These are phyloP conservation scores for Boletus sp. DNA, from an alignment of 1,284 basidiomycete species.

Conservation along the genomic window DNA sequence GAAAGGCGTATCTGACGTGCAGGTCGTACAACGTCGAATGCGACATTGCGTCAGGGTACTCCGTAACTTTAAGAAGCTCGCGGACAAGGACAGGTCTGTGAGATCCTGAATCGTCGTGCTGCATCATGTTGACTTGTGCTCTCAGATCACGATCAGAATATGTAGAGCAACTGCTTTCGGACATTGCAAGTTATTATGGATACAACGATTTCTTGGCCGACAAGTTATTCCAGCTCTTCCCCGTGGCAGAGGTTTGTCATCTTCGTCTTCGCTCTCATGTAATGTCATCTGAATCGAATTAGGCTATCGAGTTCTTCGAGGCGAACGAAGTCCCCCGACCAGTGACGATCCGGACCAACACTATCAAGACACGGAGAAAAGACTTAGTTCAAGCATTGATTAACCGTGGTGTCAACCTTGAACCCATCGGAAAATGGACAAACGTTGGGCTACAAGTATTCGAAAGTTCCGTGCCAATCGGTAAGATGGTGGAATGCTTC, in stretches of 20 bases:
- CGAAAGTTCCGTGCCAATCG: constrained; percentile 93
- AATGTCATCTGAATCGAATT: constrained; percentile 8
- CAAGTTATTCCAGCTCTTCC: constrained; percentile 93
- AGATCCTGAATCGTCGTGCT: constrained; percentile 9
- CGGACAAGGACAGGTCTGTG: constrained; percentile 69
- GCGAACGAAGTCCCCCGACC: constrained; percentile 95
- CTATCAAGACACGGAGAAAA: constrained; percentile 86
- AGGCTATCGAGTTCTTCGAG: constrained; percentile 98
- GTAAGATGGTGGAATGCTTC: constrained; percentile 34
- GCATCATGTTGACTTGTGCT: constrained; percentile 16
- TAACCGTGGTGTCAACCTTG: constrained; percentile 94
- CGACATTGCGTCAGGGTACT: constrained; percentile 83
- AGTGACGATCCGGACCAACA: constrained; percentile 98
- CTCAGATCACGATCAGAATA: constrained; percentile 84
- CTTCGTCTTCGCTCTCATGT: constrained; percentile 1
- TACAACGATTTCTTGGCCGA: constrained; percentile 96
- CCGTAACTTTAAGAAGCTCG: constrained; percentile 67
- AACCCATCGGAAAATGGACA: constrained; percentile 98
- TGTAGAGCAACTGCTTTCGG: constrained; percentile 80
- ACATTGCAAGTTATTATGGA: constrained; percentile 94
- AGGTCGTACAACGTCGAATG: constrained; percentile 86
- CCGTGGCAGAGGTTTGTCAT: constrained; percentile 76
- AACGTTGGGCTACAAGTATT: constrained; percentile 98
- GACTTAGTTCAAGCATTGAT: constrained; percentile 94
- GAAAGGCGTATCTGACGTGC: constrained; percentile 71